phyloP scores from a whole-genome alignment of 192 early-diverging fungal species.

The Linnemannia hyalina region DNA sequence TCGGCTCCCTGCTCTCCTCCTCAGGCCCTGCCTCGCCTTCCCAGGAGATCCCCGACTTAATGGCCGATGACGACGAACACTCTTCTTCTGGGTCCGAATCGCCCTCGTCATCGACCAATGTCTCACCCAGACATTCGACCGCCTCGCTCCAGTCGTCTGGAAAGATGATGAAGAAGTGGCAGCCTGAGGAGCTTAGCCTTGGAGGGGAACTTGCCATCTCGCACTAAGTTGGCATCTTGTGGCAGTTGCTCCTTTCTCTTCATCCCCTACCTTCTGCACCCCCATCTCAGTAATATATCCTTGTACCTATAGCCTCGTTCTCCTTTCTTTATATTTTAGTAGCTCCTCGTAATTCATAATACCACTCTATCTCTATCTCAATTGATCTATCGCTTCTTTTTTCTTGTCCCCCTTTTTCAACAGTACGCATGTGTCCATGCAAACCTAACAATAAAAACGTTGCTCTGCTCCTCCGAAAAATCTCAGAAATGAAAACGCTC shows the following conservation, averaged over 20 bases:
- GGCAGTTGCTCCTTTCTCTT: not conserved
- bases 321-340: not conserved
- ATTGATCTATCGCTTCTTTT: not conserved
- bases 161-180: conserved; percentile 2
- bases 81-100: conserved; percentile 4
- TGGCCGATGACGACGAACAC: conserved; percentile 33
- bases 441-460: too few species aligned
- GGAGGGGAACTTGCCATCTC: not conserved
- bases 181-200: conserved; percentile 3
- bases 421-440: too few species aligned
- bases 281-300: not conserved
- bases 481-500: too few species aligned
- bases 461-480: too few species aligned
- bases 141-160: conserved; percentile 14
- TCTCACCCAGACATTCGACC: conserved; percentile 46
- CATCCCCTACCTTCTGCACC: not conserved
- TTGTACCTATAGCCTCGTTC: not conserved
- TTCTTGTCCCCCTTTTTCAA: not conserved
- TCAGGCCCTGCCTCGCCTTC: conserved; percentile 11
- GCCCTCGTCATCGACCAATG: conserved; percentile 30
- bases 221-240: not conserved
- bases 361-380: not conserved
- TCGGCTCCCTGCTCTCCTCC: conserved; percentile 33
- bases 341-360: not conserved
- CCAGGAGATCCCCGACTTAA: conserved; percentile 40